These are phyloP conservation scores for Pythium dissotocum DNA, from an alignment of 352 stramenopile genomes.

Conservation along the genomic window DNA sequence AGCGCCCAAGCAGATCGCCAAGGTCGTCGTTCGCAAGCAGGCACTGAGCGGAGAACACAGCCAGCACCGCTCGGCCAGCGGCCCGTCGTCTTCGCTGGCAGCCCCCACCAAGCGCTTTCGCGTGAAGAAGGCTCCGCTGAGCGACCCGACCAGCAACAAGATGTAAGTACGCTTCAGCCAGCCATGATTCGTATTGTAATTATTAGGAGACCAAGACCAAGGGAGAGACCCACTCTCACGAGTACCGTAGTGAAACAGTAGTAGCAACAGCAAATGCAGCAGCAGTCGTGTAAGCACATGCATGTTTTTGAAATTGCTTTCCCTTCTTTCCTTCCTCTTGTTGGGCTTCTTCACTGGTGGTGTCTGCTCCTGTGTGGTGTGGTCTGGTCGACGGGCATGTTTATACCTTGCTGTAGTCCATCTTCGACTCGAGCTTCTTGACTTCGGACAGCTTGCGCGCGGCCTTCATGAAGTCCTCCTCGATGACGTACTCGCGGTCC, in stretches of 20 bases:
- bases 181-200: conserved; percentile 24
- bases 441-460: conserved; percentile 98
- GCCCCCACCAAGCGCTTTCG: conserved; percentile 24
- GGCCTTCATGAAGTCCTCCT: conserved; percentile 99
- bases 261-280: not conserved
- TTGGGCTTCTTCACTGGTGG: not conserved
- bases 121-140: conserved; percentile 25
- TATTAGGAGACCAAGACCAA: conserved; percentile 21
- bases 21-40: conserved; percentile 19
- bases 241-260: conserved; percentile 4
- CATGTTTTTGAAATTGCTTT: conserved; percentile 2
- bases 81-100: conserved; percentile 18
- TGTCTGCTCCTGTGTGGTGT: not conserved
- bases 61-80: conserved; percentile 9
- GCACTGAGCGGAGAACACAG: conserved; percentile 10
- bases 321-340: not conserved
- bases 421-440: conserved; percentile 99
- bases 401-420: conserved; percentile 99
- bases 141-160: conserved; percentile 29
- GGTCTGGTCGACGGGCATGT: not conserved
- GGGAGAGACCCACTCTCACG: not conserved
- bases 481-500: conserved; percentile 98
- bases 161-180: conserved; percentile 10
- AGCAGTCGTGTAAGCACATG: conserved; percentile 3
- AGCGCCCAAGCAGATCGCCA: conserved; percentile 16